Conservation (phyloP, 768 basidiomycete species). For the Roridomyces roridus region DNA sequence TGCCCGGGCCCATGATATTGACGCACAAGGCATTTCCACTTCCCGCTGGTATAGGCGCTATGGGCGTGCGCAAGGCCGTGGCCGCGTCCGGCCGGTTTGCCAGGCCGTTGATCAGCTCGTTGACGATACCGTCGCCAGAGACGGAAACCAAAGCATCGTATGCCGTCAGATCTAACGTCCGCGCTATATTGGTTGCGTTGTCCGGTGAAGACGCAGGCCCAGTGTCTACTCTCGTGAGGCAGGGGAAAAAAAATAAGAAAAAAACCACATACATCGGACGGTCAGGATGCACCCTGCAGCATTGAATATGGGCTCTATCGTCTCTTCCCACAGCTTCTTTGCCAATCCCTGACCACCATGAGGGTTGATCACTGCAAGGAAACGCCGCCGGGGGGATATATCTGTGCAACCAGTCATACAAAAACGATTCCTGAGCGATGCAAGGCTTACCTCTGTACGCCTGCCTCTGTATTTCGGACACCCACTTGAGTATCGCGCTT, state of each 20-base stretch:
- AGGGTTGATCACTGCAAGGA: slow-evolving; percentile 64
- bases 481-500: slow-evolving; percentile 15
- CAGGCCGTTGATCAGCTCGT: slow-evolving; percentile 67
- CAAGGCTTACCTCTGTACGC: slow-evolving; percentile 16
- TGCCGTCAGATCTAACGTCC: slow-evolving; percentile 41
- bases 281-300: slow-evolving; percentile 55
- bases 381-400: slow-evolving; percentile 41
- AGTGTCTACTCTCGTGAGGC: slow-evolving; percentile 8
- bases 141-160: slow-evolving; percentile 60
- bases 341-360: slow-evolving; percentile 64
- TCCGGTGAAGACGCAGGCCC: slow-evolving; percentile 32
- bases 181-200: slow-evolving; percentile 53
- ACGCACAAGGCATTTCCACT: slow-evolving; percentile 64
- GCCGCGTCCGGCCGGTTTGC: slow-evolving; percentile 48
- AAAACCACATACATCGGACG: slow-evolving; percentile 46
- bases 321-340: slow-evolving; percentile 40
- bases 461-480: slow-evolving; percentile 11
- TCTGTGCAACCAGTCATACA: slow-evolving; percentile 32
- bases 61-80: slow-evolving; percentile 53
- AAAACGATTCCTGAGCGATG: background rate
- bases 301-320: slow-evolving; percentile 58
- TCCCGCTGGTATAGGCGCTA: slow-evolving; percentile 62
- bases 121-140: slow-evolving; percentile 65
- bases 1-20: slow-evolving; percentile 56
- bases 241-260: background rate